Conservation (phyloP, 306 rosid genomes). For the Sicyos edulis region DNA sequence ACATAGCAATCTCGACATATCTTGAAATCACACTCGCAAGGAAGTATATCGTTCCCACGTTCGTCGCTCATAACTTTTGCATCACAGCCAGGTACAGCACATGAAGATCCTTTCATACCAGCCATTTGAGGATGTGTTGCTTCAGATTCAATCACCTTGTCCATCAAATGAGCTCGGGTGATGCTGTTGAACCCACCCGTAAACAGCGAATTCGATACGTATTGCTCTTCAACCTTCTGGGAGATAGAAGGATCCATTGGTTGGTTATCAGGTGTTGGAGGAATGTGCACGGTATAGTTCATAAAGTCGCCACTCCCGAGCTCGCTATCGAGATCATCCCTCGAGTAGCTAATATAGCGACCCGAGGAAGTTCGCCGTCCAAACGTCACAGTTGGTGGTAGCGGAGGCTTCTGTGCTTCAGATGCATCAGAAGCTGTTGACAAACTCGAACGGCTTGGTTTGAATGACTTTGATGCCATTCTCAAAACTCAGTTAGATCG, state of each 20-base stretch:
- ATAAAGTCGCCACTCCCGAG: conserved; percentile 59
- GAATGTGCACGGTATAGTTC: conserved; percentile 84
- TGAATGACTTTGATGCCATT: conserved; percentile 66
- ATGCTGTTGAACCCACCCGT: too few species aligned
- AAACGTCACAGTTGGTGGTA: conserved; percentile 72
- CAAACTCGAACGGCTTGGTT: conserved; percentile 47
- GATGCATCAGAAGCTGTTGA: conserved; percentile 53
- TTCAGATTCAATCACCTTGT: conserved; percentile 85
- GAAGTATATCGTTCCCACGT: conserved; percentile 80
- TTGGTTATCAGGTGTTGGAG: conserved; percentile 92
- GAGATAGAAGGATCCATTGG: conserved; percentile 85
- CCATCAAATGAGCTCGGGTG: conserved; percentile 93
- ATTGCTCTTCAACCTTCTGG: conserved; percentile 90
- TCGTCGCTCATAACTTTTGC: conserved; percentile 84
- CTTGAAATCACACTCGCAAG: conserved; percentile 96
- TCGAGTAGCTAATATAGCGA: conserved; percentile 77
- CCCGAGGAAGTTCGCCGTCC: conserved; percentile 82
- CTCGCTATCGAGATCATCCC: conserved; percentile 94
- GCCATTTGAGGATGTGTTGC: conserved; percentile 96
- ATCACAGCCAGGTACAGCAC: conserved; percentile 90
- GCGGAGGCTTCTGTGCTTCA: conserved; percentile 57
- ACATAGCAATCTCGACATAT: conserved; percentile 88
- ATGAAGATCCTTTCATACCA: conserved; percentile 79
- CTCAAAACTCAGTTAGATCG: conserved; percentile 27
- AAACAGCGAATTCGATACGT: conserved; percentile 79